Conservation (phyloP, 305 asterid genomes). For the Andrographis paniculata region DNA sequence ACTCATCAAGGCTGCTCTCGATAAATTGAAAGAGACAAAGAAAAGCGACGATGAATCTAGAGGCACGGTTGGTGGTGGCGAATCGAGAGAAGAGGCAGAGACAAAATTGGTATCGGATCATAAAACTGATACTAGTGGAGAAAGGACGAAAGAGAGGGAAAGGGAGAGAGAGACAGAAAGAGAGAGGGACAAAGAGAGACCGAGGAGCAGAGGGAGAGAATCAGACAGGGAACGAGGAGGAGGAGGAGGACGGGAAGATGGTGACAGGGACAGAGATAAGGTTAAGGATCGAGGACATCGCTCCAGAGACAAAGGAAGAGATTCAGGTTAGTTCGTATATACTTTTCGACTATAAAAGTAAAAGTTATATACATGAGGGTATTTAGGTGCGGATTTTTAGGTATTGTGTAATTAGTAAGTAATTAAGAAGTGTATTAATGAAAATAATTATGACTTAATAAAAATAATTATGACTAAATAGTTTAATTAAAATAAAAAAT, state of each 20-base stretch:
- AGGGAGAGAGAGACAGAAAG: constrained; percentile 46
- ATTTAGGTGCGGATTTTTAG: no score
- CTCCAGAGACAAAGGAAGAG: constrained; percentile 63
- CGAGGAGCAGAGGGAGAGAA: constrained; percentile 54
- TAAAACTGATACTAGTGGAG: constrained; percentile 43
- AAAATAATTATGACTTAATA: no score
- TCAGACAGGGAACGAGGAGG: constrained; percentile 63
- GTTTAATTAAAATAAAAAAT: no score
- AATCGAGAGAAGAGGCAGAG: constrained; percentile 49
- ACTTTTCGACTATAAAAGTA: no score
- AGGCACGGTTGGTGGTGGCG: constrained; percentile 32
- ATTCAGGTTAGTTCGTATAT: constrained; percentile 45
- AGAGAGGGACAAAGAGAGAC: constrained; percentile 38
- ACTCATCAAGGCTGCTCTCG: constrained; percentile 34
- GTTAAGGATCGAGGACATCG: constrained; percentile 63
- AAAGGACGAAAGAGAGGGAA: constrained; percentile 42
- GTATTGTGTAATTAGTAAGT: no score
- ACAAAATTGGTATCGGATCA: constrained; percentile 31
- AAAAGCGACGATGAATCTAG: constrained; percentile 47
- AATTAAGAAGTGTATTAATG: no score
- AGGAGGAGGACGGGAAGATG: constrained; percentile 58
- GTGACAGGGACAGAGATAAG: constrained; percentile 57
- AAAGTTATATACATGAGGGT: no score
- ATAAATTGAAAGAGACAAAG: constrained; percentile 53
- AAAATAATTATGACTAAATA: no score